These are phyloP conservation scores for Akanthomyces dipterigenus DNA, from an alignment of 2,329 filamentous ascomycete species.

Conservation along the genomic window DNA sequence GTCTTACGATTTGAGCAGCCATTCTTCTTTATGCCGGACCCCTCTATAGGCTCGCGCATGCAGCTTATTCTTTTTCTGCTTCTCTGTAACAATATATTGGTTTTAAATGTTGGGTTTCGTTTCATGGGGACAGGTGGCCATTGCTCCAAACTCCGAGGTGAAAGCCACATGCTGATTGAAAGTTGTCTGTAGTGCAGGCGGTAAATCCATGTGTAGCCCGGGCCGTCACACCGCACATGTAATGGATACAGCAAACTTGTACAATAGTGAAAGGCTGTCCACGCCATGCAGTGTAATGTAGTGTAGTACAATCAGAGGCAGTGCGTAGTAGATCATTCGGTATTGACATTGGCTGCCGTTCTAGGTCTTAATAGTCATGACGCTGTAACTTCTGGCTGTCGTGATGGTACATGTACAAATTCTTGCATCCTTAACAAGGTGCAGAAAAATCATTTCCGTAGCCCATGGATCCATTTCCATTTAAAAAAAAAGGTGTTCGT, in stretches of 20 bases:
- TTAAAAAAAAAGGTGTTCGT: neutral
- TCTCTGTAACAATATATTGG: neutral
- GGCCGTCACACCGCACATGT: neutral
- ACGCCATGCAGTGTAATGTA: neutral
- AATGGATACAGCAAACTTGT: neutral
- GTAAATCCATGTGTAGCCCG: neutral
- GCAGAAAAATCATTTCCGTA: neutral
- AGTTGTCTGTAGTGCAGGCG: no score
- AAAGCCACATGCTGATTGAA: no score
- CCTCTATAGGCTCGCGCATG: neutral
- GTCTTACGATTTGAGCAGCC: neutral
- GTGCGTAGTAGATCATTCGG: neutral
- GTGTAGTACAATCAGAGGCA: no score
- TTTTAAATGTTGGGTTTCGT: neutral
- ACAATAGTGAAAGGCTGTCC: neutral
- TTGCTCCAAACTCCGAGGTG: no score
- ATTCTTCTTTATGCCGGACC: neutral
- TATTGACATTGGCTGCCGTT: neutral
- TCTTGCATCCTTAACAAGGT: neutral
- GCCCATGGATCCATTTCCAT: neutral
- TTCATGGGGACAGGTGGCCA: neutral
- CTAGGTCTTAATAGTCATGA: neutral
- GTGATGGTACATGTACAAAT: neutral
- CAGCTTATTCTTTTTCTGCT: no score
- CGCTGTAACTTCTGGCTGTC: neutral